Evolutionary conservation across 331 rosid species (phyloP).

Genomic region (Malus hybrid): DNA sequence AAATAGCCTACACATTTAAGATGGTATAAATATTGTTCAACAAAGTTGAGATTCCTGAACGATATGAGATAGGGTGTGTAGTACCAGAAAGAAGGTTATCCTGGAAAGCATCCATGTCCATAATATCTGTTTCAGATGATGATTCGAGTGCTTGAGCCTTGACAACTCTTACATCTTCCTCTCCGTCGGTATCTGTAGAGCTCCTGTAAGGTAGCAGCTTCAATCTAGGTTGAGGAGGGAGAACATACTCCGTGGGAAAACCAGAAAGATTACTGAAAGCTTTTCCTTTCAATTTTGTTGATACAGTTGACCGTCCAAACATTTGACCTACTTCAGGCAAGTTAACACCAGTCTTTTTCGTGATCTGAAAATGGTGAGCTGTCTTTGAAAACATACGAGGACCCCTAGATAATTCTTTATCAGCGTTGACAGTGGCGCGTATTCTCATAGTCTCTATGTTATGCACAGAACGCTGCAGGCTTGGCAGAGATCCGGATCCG

Average conservation of each 20-base stretch:
- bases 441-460: conserved; percentile 42
- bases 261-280: conserved; percentile 20
- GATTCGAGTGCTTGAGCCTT: conserved; percentile 37
- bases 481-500: conserved; percentile 19
- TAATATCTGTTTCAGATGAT: conserved; percentile 62
- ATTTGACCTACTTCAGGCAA: conserved; percentile 34
- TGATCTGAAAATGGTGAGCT: conserved; percentile 38
- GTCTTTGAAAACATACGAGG: conserved; percentile 46
- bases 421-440: conserved; percentile 35
- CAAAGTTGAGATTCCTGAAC: not conserved
- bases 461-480: conserved; percentile 37
- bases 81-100: conserved; percentile 52
- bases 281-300: conserved; percentile 39
- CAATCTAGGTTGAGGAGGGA: conserved; percentile 23
- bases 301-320: conserved; percentile 24
- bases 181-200: conserved; percentile 31
- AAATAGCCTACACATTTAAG: not conserved
- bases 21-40: not conserved
- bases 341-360: conserved; percentile 35
- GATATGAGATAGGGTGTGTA: not conserved
- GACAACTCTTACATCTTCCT: conserved; percentile 26
- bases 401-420: conserved; percentile 42
- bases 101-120: conserved; percentile 56
- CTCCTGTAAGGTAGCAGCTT: conserved; percentile 42
- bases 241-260: conserved; percentile 29